Conservation (phyloP, 441 rosid species). For the Populus tomentosa region DNA sequence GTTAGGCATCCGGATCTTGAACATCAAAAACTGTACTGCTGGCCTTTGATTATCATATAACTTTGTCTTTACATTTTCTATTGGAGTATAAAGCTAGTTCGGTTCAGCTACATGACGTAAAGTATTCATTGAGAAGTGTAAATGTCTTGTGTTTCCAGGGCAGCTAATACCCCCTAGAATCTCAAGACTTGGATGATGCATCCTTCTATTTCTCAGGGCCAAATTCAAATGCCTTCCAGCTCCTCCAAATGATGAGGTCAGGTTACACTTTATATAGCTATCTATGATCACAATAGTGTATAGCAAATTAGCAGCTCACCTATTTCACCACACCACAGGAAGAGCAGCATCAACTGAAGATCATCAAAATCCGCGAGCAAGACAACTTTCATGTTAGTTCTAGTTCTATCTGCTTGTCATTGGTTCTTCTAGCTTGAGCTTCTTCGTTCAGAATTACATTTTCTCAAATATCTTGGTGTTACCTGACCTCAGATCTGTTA, state of each 20-base stretch:
- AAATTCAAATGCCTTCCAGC: constrained; percentile 20
- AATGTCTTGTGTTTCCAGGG: constrained; percentile 41
- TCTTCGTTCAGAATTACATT: too few relatives aligned
- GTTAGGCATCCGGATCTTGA: constrained; percentile 55
- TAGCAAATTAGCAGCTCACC: not conserved
- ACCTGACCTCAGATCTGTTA: not conserved
- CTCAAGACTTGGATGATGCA: constrained; percentile 14
- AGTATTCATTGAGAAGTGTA: constrained; percentile 38
- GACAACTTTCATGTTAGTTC: not conserved
- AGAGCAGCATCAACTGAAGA: not conserved
- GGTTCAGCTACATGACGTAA: constrained; percentile 22
- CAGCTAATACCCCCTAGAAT: constrained; percentile 27
- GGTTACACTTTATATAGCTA: constrained; percentile 12
- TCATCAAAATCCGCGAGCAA: not conserved
- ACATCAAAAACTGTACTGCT: constrained; percentile 22
- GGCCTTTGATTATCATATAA: constrained; percentile 34
- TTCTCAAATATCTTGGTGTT: too few relatives aligned
- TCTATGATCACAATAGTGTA: not conserved
- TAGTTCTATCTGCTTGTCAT: not conserved
- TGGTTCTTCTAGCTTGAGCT: too few relatives aligned
- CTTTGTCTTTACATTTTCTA: constrained; percentile 57
- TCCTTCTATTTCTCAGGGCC: constrained; percentile 39
- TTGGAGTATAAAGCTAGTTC: constrained; percentile 29
- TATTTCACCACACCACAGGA: not conserved
- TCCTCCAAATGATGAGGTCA: constrained; percentile 24